Base-by-base conservation (phyloP, 148 eudicot genomes). In the Vaccinium vitisidaea region DNA sequence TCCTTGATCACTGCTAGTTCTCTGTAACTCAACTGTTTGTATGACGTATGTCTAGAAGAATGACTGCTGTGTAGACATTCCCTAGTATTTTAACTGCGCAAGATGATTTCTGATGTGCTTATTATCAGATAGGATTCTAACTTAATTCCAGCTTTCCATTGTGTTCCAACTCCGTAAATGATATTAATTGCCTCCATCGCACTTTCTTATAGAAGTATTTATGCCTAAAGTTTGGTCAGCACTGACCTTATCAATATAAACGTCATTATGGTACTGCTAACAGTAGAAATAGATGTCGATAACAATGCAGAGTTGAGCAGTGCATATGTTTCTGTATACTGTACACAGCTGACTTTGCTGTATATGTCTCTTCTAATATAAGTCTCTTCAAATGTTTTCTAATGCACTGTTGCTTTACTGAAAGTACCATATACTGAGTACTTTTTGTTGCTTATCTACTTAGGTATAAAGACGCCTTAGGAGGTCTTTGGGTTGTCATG, bases 401-500 rank as follows among this genome's bases (percentile, higher is more conserved):
- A 7, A 4, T 65, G 6, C 23, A 18, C 30, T 67, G 10, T 18
- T 73, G 6, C 79, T 27, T 52, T 59, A 67, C 14, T 3, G 11
- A 15, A 75, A 75, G 19, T 46, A 56, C 46, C 14, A 25, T 15
- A 8, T 54, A 32, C 59, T 75, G 46, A 32, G 67, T 15, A 65
- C 13, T 79, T 54, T 65, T 21, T 61, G 36, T 80, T 58, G 81
- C 54, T 63, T 53, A 13, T 70, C 67, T 73, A 65, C 69, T 63
- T 86, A 93, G 96, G 92, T 93, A 93, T 87, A 86, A 87, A 85
- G 86, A 77, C 67, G 96, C 96, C 82, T 67, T 93, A 19, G 94
- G 96, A 86, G 96, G 94, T 79, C 82, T 87, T 59, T 91, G 92
- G 92, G 93, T 90, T 79, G 93, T 93, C 65, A 85, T 86, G 86